Evolutionary conservation across 2,329 filamentous ascomycete species (phyloP).

Genomic region (Seiridium unicorne): DNA sequence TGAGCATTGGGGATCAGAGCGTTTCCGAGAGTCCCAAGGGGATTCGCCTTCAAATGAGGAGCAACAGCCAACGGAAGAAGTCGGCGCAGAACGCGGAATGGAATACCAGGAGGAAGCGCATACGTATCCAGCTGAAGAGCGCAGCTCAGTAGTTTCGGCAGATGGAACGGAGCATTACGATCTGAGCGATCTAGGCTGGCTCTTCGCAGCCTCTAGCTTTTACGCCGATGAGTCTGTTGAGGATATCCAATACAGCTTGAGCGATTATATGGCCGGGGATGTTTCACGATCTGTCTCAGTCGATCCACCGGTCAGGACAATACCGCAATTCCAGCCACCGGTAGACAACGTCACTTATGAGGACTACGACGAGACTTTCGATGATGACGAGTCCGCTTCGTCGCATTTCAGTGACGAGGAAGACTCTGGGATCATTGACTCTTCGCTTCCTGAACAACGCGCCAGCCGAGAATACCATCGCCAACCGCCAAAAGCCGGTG

Average conservation of each 20-base stretch:
- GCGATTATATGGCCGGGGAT: background rate
- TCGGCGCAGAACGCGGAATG: constrained; percentile 11
- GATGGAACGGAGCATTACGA: background rate
- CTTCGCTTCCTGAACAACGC: background rate
- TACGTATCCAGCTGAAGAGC: constrained; percentile 12
- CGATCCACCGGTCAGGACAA: background rate
- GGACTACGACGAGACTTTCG: constrained; percentile 32
- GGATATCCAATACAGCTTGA: background rate
- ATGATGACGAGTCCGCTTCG: constrained; percentile 16
- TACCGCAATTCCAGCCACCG: constrained; percentile 6
- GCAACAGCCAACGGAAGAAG: background rate
- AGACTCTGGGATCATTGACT: background rate
- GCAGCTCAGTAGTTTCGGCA: background rate
- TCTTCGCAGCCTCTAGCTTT: too few relatives aligned
- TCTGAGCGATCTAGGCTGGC: background rate
- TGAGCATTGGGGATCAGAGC: background rate
- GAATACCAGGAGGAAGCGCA: constrained; percentile 11
- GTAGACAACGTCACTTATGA: constrained; percentile 31
- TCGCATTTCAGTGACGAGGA: constrained; percentile 1
- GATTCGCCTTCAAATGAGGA: constrained; percentile 15
- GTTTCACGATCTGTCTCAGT: background rate
- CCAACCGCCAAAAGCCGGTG: background rate
- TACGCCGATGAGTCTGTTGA: too few relatives aligned
- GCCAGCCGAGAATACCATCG: background rate
- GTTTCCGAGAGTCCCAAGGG: constrained; percentile 9